Conservation (phyloP, 78 protist species). For the Carpediemonas membranifera region DNA sequence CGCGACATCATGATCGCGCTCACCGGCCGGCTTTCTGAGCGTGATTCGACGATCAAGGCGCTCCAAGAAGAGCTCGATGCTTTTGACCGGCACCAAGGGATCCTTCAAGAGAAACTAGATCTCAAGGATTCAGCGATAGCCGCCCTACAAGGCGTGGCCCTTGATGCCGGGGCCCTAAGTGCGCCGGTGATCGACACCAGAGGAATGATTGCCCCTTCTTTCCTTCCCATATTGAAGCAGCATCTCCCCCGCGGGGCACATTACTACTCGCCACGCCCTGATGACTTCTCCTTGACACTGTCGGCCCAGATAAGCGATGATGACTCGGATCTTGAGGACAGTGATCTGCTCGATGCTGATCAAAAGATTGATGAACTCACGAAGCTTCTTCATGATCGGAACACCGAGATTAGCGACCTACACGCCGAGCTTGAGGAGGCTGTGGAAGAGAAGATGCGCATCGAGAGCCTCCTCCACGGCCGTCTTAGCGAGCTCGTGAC, state of each 20-base stretch:
- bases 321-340: too few relatives aligned
- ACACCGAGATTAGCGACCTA: background rate
- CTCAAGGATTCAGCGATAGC: background rate
- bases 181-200: background rate
- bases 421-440: background rate
- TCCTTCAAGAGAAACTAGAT: conserved; percentile 39
- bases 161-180: background rate
- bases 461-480: conserved; percentile 12
- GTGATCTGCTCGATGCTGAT: conserved; percentile 12
- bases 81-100: conserved; percentile 29
- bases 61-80: conserved; percentile 50
- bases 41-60: conserved; percentile 17
- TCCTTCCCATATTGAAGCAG: background rate
- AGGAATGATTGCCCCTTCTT: background rate
- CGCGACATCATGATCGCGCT: conserved; percentile 54
- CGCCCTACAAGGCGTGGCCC: background rate
- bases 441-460: background rate
- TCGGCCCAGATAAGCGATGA: background rate
- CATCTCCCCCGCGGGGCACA: background rate
- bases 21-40: conserved; percentile 27
- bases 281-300: background rate
- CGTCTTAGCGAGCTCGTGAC: background rate
- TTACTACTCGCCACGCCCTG: background rate
- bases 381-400: background rate
- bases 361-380: conserved; percentile 13